phyloP scores from a whole-genome alignment of 305 asterid genomes.

The Solanum hybrid region DNA sequence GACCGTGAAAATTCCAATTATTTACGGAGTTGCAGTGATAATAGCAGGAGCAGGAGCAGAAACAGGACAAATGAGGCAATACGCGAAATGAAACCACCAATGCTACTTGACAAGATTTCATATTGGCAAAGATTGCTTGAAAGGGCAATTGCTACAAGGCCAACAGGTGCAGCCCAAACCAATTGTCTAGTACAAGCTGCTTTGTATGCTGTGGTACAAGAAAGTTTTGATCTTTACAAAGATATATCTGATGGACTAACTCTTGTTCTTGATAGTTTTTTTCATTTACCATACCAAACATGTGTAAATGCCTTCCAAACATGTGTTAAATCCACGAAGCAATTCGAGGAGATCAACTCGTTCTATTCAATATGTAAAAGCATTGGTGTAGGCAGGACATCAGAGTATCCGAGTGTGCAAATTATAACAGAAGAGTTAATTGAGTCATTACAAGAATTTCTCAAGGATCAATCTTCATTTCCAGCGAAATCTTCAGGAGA shows the following conservation, averaged over 20 bases:
- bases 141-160: constrained; percentile 70
- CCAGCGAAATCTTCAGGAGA: constrained; percentile 14
- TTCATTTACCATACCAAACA: constrained; percentile 55
- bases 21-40: constrained; percentile 10
- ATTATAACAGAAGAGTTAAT: constrained; percentile 58
- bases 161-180: constrained; percentile 59
- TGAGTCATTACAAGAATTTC: constrained; percentile 61
- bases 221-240: constrained; percentile 65
- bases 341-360: constrained; percentile 58
- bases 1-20: constrained; percentile 15
- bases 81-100: constrained; percentile 64
- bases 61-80: constrained; percentile 42
- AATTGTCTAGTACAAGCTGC: constrained; percentile 46
- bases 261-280: constrained; percentile 61
- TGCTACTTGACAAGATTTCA: constrained; percentile 61
- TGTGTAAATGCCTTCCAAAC: constrained; percentile 58
- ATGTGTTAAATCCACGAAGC: constrained; percentile 60
- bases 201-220: constrained; percentile 60
- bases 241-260: constrained; percentile 75
- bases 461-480: constrained; percentile 76
- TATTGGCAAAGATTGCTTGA: constrained; percentile 75
- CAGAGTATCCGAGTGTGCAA: constrained; percentile 70
- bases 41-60: background rate
- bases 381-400: constrained; percentile 53
- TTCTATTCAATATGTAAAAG: constrained; percentile 52